Base-by-base conservation (phyloP, 805 yeast species). In the Maudiozyma pseudohumilis region DNA sequence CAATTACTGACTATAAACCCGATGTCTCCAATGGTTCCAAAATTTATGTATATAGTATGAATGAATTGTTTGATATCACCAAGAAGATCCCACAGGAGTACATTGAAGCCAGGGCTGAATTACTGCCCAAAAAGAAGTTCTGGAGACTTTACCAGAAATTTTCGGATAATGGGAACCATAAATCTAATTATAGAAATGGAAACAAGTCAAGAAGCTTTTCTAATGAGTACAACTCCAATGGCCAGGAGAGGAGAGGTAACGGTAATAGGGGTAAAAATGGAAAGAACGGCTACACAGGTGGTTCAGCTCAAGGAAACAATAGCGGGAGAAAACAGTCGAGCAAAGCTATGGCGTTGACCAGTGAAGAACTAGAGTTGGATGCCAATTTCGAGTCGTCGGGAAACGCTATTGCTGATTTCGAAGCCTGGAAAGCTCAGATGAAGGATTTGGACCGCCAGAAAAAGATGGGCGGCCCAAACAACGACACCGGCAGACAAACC, bases 61-160 rank as follows among this genome's bases (percentile, higher is more conserved):
- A 55, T 30, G 63, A 58, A 39, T 39, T 58, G 24, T 16, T 50
- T 18, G 35, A 41, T 7, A 36, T 46, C 5, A 42, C 46, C 8
- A 42, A 45, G 17, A 34, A 53, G 36, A 30, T 55, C 2, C 53
- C 60, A 6, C 51, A 56, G n/a, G 52, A 48, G 25, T 51, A 68
- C 23, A 41, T 64, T 16, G 50, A 52, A 12, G 49, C 54, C 35
- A 57, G 61, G 40, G 49, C 55, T 6, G 50, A 60, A 11, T 43
- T 53, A 21, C 59, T 73, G 43, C 79, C 80, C 3, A 69, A 62
- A 26, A 59, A 54, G 37, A 59, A 64, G 13, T 75, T 74, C 46
- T 75, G 77, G 72, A 64, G 72, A 41, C 49, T 64, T 37, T 61
- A 60, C 43, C 55, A 48, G 34, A 51, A 49, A 34, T 48, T 40